Percentiles rank a stretch among this genome's conserved stretches.
These are phyloP conservation scores for Fomitiporia mediterranea DNA, from an alignment of 1,284 basidiomycete genomes.

Conservation along the genomic window DNA sequence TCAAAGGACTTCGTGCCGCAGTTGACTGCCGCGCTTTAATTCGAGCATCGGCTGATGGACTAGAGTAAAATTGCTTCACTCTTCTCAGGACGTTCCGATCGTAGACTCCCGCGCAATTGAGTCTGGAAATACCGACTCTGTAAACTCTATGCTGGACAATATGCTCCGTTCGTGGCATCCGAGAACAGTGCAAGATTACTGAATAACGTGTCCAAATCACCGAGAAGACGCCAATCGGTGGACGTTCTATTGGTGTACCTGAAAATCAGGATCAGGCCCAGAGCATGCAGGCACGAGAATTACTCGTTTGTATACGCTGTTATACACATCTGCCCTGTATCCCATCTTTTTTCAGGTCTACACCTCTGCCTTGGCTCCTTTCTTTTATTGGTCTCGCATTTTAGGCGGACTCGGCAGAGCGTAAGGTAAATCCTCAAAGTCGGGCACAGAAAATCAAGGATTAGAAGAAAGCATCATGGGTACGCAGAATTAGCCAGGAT, in stretches of 20 bases:
- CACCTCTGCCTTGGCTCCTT: background rate
- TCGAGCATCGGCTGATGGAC: too few species aligned
- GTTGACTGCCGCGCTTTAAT: too few species aligned
- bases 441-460: too few species aligned
- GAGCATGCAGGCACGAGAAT: background rate
- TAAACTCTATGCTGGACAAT: too few species aligned
- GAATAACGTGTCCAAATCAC: background rate
- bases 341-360: background rate
- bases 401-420: background rate
- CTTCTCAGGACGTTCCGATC: too few species aligned
- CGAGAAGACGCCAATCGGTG: background rate
- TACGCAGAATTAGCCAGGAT: too few species aligned
- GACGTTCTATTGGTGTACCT: constrained; percentile 7
- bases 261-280: background rate
- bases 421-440: too few species aligned
- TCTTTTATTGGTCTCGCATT: too few species aligned
- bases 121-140: too few species aligned
- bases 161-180: background rate
- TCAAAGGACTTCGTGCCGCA: too few species aligned
- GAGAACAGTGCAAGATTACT: background rate
- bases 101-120: too few species aligned
- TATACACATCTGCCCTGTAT: background rate
- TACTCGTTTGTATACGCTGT: background rate
- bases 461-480: background rate
- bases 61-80: too few species aligned